Base-by-base conservation (phyloP, 495 filamentous ascomycete species). In the Massariosphaeria phaeospora region DNA sequence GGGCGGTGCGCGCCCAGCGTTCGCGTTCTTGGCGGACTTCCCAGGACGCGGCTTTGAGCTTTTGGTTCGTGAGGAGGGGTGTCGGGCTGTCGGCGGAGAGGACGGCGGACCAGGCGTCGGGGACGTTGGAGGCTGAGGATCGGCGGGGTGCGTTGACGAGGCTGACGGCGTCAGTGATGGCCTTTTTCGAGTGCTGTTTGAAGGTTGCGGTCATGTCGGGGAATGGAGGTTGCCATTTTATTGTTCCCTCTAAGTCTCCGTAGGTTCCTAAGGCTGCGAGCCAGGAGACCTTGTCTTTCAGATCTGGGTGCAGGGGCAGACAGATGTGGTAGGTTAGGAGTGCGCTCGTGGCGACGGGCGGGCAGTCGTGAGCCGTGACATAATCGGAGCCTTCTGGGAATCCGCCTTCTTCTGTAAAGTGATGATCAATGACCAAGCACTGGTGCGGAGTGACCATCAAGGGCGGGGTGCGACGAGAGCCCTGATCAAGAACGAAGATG, bases 401-500 rank as follows among this genome's bases (percentile, higher is more conserved):
- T 33, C 74, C 69, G n/a, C 72, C 70, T 23, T 70, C 71, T 26
- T 74, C 61, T 21, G 68, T 63, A 35, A 62, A 57, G 59, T 84
- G 81, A 52, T 84, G 81, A 52, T 83, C 81, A 57, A 84, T 82
- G 2, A 84, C 61, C 10, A 84, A 59, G 10, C 67, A 65, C 31
- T 69, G 71, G 39, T 70, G 60, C 1, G 57, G 30, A n/a, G 67
- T 50, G 40, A 69, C 67, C 15, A 79, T 66, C 17, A 82, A 52
- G 6, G 78, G 72, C 17, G 74, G 74, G 2, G 73, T 71, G 27
- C 65, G 67, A 11, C 73, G 69, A 21, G 75, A 77, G 20, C 81
- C 81, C 62, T 84, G 81, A 62, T 82, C 81, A 2, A 83, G 68
- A 9, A 83, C 70, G 50, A 84, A 79, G 38, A 83, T 70, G 45